phyloP scores from a whole-genome alignment of 176 grass and related monocot genomes.

The Zoysia pacifica region DNA sequence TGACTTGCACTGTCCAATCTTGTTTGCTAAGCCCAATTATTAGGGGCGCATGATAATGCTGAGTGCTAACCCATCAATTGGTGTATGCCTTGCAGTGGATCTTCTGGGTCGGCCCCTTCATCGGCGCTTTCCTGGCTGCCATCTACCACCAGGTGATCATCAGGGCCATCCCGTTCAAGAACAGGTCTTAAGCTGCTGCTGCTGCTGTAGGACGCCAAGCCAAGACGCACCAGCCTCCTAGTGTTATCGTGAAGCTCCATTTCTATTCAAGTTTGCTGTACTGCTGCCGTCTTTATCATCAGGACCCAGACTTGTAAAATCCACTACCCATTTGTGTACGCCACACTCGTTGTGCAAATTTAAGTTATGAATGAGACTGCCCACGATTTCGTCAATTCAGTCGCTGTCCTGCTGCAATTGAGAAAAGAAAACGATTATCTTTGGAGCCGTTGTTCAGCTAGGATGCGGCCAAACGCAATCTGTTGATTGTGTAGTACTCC shows the following conservation, averaged over 20 bases:
- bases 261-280: conserved; percentile 44
- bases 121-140: conserved; percentile 71
- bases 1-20: not conserved
- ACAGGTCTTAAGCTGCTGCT: conserved; percentile 50
- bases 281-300: not conserved
- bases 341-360: conserved; percentile 12
- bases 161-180: conserved; percentile 91
- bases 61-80: not conserved
- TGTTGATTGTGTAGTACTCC: not conserved
- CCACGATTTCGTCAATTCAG: not conserved
- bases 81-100: conserved; percentile 53
- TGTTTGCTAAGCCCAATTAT: conserved; percentile 10
- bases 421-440: not conserved
- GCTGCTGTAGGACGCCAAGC: conserved; percentile 5
- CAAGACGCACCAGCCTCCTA: not conserved
- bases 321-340: conserved; percentile 40
- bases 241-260: conserved; percentile 26
- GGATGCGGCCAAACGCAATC: not conserved
- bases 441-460: not conserved
- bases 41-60: not conserved
- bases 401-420: not conserved
- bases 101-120: conserved; percentile 91
- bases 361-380: not conserved
- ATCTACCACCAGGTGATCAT: conserved; percentile 90
- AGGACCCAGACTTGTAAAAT: conserved; percentile 45